A percentile compares a stretch with the other conserved stretches of the same genome.
Conservation (phyloP, 2,329 filamentous ascomycete species). For the Pyrenochaeta sp. region DNA sequence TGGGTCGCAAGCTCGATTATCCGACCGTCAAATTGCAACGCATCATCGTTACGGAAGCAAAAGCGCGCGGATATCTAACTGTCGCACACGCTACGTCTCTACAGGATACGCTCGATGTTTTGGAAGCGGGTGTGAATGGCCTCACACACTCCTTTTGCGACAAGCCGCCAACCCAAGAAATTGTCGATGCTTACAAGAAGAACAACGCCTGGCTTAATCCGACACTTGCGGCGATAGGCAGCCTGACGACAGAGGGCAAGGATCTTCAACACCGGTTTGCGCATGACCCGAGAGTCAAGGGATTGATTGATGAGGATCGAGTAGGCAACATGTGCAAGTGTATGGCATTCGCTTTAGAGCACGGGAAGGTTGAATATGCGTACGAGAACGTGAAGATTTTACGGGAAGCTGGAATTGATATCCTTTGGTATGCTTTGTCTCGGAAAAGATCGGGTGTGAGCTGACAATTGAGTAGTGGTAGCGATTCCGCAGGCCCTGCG, state of each 20-base stretch:
- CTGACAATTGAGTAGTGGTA: slow-evolving; percentile 45
- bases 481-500: slow-evolving; percentile 54
- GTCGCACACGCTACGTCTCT: slow-evolving; percentile 54
- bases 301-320: slow-evolving; percentile 45
- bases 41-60: slow-evolving; percentile 54
- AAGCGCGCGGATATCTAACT: slow-evolving; percentile 46
- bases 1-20: slow-evolving; percentile 49
- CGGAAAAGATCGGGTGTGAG: background rate
- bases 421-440: slow-evolving; percentile 46
- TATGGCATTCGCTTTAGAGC: slow-evolving; percentile 48
- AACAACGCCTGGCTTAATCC: slow-evolving; percentile 56
- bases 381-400: slow-evolving; percentile 53
- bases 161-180: slow-evolving; percentile 46
- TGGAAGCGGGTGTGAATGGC: slow-evolving; percentile 54
- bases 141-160: slow-evolving; percentile 57
- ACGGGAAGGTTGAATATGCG: slow-evolving; percentile 50
- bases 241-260: slow-evolving; percentile 52
- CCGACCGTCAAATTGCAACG: slow-evolving; percentile 57
- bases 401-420: slow-evolving; percentile 51
- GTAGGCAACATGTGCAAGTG: slow-evolving; percentile 51
- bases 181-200: slow-evolving; percentile 54
- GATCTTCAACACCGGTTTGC: slow-evolving; percentile 51
- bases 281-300: slow-evolving; percentile 49
- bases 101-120: slow-evolving; percentile 53
- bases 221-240: slow-evolving; percentile 52